phyloP scores from a whole-genome alignment of 2,329 filamentous ascomycete species.

The Cryphonectria nitschkei region DNA sequence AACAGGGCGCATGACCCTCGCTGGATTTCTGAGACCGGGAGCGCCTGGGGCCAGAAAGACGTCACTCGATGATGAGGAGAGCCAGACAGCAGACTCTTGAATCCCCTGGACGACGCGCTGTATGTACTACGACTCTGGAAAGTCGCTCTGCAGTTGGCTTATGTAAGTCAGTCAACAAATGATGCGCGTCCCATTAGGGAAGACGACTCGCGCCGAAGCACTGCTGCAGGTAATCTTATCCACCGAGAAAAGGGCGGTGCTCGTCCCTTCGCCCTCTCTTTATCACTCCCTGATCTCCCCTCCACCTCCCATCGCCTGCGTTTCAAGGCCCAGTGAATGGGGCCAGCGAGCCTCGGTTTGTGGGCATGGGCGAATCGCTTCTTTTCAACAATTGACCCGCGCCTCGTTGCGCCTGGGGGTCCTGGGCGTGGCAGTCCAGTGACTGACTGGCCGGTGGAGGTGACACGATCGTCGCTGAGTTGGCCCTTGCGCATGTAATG shows the following conservation, averaged over 20 bases:
- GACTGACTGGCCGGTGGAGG: not conserved
- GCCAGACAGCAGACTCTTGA: not conserved
- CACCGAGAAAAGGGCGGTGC: not conserved
- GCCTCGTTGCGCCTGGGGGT: not conserved
- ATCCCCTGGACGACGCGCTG: not conserved
- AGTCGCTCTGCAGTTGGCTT: not conserved
- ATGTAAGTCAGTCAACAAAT: not conserved
- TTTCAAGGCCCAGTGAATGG: not conserved
- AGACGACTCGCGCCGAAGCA: not conserved
- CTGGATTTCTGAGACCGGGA: not conserved
- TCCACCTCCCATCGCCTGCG: not conserved
- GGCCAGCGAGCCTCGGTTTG: slow-evolving; percentile 1
- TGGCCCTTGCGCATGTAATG: not conserved
- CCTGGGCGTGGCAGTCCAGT: not conserved
- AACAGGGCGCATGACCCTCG: not conserved
- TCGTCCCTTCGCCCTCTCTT: not conserved
- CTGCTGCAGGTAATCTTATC: not conserved
- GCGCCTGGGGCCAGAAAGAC: not conserved
- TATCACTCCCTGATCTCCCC: not conserved
- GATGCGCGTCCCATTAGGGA: not conserved
- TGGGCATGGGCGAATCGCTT: not conserved
- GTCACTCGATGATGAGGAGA: slow-evolving; percentile 1
- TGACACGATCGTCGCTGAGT: slow-evolving; percentile 10
- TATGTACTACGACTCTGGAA: not conserved
- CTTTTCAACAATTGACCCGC: not conserved